A percentile compares a stretch with the other conserved stretches of the same genome.
Evolutionary conservation across 768 basidiomycete genomes (phyloP).

Genomic region (Tulasnella sp.): DNA sequence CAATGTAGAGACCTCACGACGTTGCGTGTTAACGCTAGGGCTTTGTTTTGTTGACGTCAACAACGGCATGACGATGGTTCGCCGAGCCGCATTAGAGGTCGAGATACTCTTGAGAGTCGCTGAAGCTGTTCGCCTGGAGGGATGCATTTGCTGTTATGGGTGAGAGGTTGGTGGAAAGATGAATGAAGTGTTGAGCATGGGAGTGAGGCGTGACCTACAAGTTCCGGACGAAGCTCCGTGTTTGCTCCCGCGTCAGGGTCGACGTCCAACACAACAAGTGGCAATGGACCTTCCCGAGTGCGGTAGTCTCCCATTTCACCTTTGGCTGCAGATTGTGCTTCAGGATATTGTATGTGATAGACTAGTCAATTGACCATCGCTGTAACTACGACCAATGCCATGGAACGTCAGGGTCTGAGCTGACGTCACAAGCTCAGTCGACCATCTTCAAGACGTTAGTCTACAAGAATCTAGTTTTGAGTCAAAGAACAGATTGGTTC

Average conservation of each 20-base stretch:
- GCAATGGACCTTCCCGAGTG: not conserved
- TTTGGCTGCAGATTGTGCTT: too few relatives aligned
- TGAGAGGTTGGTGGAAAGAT: not conserved
- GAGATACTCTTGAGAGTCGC: not conserved
- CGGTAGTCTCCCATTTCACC: not conserved
- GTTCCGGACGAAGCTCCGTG: not conserved
- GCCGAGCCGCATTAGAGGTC: not conserved
- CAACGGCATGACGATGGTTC: not conserved
- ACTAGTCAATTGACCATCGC: too few relatives aligned
- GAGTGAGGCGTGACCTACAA: not conserved
- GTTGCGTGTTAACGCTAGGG: not conserved
- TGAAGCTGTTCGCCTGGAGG: slow-evolving; percentile 2
- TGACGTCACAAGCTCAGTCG: too few relatives aligned
- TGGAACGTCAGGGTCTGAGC: too few relatives aligned
- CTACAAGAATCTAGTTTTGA: too few relatives aligned
- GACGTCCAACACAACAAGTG: not conserved
- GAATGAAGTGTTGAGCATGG: not conserved
- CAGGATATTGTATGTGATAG: too few relatives aligned
- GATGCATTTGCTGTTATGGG: not conserved
- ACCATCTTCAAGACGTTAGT: too few relatives aligned
- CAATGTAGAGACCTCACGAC: not conserved
- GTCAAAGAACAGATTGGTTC: too few relatives aligned
- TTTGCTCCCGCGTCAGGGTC: not conserved
- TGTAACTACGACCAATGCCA: too few relatives aligned
- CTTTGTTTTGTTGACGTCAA: not conserved